phyloP scores from a whole-genome alignment of 352 stramenopile genomes.

The Globisporangium canariense region DNA sequence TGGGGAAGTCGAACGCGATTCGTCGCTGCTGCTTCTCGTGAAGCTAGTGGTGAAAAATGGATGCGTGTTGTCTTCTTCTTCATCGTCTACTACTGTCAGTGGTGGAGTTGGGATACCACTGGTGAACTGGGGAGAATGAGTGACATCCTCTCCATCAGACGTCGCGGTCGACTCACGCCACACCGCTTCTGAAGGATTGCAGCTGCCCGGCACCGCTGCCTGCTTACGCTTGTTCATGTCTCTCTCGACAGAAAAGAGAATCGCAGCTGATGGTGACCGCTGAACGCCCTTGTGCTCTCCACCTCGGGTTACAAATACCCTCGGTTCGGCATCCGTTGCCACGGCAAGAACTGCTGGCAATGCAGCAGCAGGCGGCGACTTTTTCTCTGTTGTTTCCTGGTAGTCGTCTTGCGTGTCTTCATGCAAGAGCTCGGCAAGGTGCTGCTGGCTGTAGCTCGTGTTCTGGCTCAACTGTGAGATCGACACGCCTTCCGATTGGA shows the following conservation, averaged over 20 bases:
- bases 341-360: not conserved
- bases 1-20: not conserved
- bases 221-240: conserved; percentile 21
- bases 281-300: not conserved
- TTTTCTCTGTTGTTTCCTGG: conserved; percentile 7
- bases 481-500: conserved; percentile 13
- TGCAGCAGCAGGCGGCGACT: not conserved
- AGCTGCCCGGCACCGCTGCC: not conserved
- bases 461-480: conserved; percentile 20
- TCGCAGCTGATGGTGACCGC: conserved; percentile 19
- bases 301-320: not conserved
- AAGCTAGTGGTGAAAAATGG: not conserved
- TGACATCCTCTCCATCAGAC: not conserved
- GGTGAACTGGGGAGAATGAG: not conserved
- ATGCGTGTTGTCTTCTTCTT: not conserved
- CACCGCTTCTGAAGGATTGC: not conserved
- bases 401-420: conserved; percentile 51
- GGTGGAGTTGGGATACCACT: not conserved
- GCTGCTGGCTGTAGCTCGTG: conserved; percentile 21
- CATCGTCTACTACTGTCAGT: not conserved
- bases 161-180: not conserved
- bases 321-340: not conserved
- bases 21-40: not conserved
- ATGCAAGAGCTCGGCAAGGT: conserved; percentile 48
- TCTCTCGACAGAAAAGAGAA: conserved; percentile 26